Percentiles rank a stretch among this genome's conserved stretches.
Evolutionary conservation across 1,139 yeast genomes (phyloP).

Genomic region (Scheffersomyces parashehatae): DNA sequence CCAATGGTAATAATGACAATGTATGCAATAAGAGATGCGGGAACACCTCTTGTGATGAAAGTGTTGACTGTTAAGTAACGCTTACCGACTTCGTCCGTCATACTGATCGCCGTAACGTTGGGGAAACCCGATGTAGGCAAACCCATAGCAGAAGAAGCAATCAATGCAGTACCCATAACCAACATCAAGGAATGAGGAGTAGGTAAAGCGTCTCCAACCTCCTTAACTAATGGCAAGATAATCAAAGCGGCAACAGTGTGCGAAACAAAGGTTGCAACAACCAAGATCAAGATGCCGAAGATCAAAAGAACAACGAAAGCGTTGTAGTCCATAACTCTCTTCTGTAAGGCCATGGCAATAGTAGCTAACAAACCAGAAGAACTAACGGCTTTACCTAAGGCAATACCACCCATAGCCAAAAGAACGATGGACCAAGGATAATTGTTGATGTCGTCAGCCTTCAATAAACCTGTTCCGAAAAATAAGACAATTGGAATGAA

Average conservation of each 20-base stretch:
- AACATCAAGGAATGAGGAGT: constrained; percentile 71
- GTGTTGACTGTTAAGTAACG: constrained; percentile 81
- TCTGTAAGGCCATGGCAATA: constrained; percentile 69
- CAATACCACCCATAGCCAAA: constrained; percentile 95
- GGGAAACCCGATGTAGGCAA: constrained; percentile 97
- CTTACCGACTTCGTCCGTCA: constrained; percentile 86
- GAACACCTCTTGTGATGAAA: constrained; percentile 86
- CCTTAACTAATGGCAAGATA: constrained; percentile 82
- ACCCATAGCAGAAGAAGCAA: constrained; percentile 94
- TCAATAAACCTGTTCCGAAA: constrained; percentile 83
- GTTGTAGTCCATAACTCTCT: constrained; percentile 57
- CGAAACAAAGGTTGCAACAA: constrained; percentile 89
- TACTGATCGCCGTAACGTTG: constrained; percentile 90
- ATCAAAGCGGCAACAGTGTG: constrained; percentile 96
- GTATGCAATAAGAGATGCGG: constrained; percentile 75
- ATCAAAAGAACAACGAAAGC: constrained; percentile 68
- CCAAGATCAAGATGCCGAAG: constrained; percentile 76
- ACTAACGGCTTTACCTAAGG: constrained; percentile 88
- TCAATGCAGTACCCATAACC: constrained; percentile 79
- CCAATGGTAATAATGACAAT: constrained; percentile 75
- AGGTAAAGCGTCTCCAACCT: constrained; percentile 75
- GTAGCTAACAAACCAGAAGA: constrained; percentile 83
- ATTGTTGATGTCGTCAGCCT: constrained; percentile 85
- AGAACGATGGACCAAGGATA: constrained; percentile 93
- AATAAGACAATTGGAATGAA: constrained; percentile 79